Conservation (phyloP, 306 rosid genomes). For the Senna siamea region DNA sequence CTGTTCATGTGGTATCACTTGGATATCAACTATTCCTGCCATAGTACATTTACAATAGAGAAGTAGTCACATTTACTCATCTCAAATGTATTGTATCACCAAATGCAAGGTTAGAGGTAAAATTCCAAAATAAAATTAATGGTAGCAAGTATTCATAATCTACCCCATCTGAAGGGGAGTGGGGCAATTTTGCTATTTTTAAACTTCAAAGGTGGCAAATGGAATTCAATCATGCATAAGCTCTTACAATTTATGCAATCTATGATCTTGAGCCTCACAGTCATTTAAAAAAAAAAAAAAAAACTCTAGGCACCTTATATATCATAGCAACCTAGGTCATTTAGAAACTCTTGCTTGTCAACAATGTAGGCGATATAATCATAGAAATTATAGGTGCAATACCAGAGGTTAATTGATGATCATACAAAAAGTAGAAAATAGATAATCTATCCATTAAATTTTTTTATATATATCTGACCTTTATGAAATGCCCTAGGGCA, state of each 20-base stretch:
- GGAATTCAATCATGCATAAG: constrained; percentile 1
- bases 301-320: constrained; percentile 18
- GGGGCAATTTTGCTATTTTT: background rate
- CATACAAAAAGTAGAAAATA: constrained; percentile 31
- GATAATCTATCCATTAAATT: constrained; percentile 17
- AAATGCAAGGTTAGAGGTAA: background rate
- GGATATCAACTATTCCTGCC: background rate
- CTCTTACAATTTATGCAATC: constrained; percentile 23
- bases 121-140: background rate
- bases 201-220: background rate
- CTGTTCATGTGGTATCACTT: background rate
- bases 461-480: constrained; percentile 62
- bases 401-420: constrained; percentile 29
- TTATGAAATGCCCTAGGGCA: constrained; percentile 98
- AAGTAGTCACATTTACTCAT: background rate
- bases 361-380: background rate
- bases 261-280: background rate
- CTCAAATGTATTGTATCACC: background rate
- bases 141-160: background rate
- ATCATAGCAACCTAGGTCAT: constrained; percentile 12
- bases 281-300: background rate
- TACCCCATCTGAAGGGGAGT: background rate
- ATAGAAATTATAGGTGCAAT: constrained; percentile 10
- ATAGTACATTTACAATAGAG: no score
- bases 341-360: constrained; percentile 15